Conservation (phyloP, 805 yeast species). For the Cyberlindnera amylophila region DNA sequence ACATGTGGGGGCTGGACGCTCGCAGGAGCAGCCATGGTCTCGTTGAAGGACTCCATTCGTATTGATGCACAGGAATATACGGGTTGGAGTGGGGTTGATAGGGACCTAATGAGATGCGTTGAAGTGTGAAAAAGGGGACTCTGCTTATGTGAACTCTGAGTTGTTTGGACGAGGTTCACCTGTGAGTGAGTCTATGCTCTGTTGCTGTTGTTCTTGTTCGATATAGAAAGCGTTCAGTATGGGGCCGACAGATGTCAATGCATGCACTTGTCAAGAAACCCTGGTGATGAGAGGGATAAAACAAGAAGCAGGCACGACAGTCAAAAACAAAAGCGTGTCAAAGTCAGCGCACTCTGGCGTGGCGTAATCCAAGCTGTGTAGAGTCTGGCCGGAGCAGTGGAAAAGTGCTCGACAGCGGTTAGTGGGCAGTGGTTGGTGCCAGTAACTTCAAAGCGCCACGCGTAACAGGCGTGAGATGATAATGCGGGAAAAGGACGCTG, state of each 20-base stretch:
- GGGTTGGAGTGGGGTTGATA: not conserved
- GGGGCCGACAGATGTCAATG: not conserved
- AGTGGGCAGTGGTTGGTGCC: not conserved
- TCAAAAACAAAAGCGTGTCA: not conserved
- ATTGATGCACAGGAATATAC: too few species aligned
- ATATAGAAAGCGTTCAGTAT: not conserved
- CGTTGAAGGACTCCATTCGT: not conserved
- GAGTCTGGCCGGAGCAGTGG: not conserved
- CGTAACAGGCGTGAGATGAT: constrained; percentile 4
- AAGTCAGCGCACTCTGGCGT: not conserved
- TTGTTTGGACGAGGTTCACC: not conserved
- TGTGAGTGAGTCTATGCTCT: not conserved
- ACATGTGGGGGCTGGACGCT: constrained; percentile 4
- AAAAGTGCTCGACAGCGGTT: not conserved
- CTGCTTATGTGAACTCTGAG: too few species aligned
- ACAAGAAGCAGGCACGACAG: not conserved
- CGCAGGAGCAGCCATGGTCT: constrained; percentile 10
- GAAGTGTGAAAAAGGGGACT: too few species aligned
- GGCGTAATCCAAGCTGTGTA: not conserved
- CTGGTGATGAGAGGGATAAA: not conserved
- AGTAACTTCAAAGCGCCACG: constrained; percentile 4
- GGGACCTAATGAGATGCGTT: too few species aligned
- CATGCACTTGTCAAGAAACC: not conserved
- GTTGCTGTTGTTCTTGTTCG: not conserved
- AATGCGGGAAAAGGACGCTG: constrained; percentile 2